These are phyloP conservation scores for Trichoderma harzianum DNA, from an alignment of 2,329 filamentous ascomycete species.

Conservation along the genomic window DNA sequence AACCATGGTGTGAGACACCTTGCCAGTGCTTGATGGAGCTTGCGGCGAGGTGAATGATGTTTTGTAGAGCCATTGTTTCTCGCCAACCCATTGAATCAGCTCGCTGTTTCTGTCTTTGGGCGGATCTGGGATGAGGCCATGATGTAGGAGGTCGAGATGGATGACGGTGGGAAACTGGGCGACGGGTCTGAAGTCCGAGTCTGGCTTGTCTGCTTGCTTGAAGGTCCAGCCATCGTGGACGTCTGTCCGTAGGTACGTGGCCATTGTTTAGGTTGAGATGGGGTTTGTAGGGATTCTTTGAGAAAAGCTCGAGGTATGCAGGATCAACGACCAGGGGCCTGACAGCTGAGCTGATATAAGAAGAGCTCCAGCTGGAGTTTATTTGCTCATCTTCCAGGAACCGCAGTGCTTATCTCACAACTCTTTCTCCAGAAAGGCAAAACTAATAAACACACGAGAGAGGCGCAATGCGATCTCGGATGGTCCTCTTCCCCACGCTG, in stretches of 20 bases:
- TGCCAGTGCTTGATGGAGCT: neutral
- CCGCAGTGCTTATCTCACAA: neutral
- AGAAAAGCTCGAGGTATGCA: neutral
- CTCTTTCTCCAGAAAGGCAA: neutral
- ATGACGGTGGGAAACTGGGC: slow-evolving; percentile 8
- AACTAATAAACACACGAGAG: neutral
- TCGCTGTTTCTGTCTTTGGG: slow-evolving; percentile 1
- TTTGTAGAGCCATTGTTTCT: slow-evolving; percentile 8
- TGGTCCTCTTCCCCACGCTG: neutral
- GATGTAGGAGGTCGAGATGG: neutral
- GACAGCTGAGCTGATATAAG: neutral
- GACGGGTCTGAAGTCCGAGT: neutral
- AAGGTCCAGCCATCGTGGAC: neutral
- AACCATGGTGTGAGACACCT: neutral
- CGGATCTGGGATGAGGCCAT: neutral
- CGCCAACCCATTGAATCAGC: slow-evolving; percentile 10
- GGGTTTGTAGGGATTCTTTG: neutral
- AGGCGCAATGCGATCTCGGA: neutral
- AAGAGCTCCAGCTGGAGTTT: neutral
- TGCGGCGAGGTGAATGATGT: neutral
- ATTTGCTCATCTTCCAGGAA: neutral
- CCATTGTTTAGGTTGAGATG: neutral
- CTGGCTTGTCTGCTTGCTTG: slow-evolving; percentile 8
- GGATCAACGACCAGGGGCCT: neutral
- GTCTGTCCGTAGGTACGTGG: neutral